Evolutionary conservation across 2,329 filamentous ascomycete genomes (phyloP).

Genomic region (Fusarium veterinarium): DNA sequence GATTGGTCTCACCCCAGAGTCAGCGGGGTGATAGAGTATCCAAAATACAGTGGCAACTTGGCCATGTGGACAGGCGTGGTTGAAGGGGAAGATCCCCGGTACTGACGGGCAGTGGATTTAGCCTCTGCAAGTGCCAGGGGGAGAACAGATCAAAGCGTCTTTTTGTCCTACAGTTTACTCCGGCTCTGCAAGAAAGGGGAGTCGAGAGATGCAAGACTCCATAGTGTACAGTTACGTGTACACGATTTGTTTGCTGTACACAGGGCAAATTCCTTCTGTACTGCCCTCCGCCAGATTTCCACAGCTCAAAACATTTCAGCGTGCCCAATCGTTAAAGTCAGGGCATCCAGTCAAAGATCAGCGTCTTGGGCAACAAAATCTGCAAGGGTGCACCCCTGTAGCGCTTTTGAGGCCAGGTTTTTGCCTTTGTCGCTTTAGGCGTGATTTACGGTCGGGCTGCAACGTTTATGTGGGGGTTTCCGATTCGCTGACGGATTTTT

Average conservation of each 20-base stretch:
- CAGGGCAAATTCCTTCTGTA: background rate
- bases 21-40: constrained; percentile 20
- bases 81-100: constrained; percentile 28
- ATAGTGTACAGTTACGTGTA: constrained; percentile 29
- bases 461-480: constrained; percentile 41
- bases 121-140: constrained; percentile 24
- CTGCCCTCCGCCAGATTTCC: background rate
- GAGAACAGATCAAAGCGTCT: constrained; percentile 11
- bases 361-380: constrained; percentile 13
- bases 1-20: constrained; percentile 32
- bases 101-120: constrained; percentile 15
- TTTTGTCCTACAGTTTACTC: background rate
- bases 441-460: constrained; percentile 35
- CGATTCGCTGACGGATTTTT: constrained; percentile 29
- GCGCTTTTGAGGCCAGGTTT: constrained; percentile 37
- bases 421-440: constrained; percentile 13
- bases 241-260: constrained; percentile 9
- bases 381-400: constrained; percentile 14
- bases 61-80: constrained; percentile 38
- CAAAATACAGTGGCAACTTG: constrained; percentile 27
- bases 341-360: constrained; percentile 38
- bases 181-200: constrained; percentile 27
- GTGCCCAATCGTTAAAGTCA: constrained; percentile 37
- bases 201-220: constrained; percentile 24
- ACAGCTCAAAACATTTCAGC: constrained; percentile 2